Evolutionary conservation across 2,329 filamentous ascomycete genomes (phyloP), one percentile per base, ranked within the genome.

Genomic region (Nigrospora osmanthi): DNA sequence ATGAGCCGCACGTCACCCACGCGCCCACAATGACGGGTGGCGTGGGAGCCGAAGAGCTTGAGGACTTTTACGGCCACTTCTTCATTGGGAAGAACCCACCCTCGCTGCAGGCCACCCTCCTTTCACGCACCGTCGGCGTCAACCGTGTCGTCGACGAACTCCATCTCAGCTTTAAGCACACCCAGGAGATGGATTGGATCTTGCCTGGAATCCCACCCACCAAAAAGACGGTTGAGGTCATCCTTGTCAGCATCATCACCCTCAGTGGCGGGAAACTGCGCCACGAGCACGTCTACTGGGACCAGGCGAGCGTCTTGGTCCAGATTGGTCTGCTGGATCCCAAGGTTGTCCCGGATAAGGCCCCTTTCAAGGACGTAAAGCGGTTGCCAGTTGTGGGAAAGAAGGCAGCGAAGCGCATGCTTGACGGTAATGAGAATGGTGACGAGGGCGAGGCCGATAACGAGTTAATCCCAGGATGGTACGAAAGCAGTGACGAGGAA

Each of bases 281-380:
- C 47, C 78, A 84, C 45, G 82, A 86, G 54, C 81, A 85, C 49
- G 80, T 86, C 12, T 70, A 74, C 11, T 86, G 82, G 82, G 82
- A 86, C 45, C 81, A 85, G 54, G 78, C 71, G 0, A 83, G 76
- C 0, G 77, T 78, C 10, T 61, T 86, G n/a, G 63, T 72, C 5
- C 83, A 86, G 54, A 57, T 78, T 6, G 82, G 80, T 0, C 55
- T 84, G 33, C 52, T 86, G 32, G 66, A 71, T 35, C 66, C 65
- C 0, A 60, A 60, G 1, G 13, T 66, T 1, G 41, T 71, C 1
- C 65, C 69, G 0, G 54, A 64, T 11, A 53, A 54, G 23, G 62
- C 61, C 0, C 59, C 55, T 16, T 59, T 63, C 11, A 49, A 54
- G 6, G 68, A 67, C 0, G 58, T 70, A 0, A 52, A 59, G 49